A percentile compares a stretch with the other conserved stretches of the same genome.
Conservation (phyloP, 2,329 filamentous ascomycete species). For the Neofusicoccum cordaticola region DNA sequence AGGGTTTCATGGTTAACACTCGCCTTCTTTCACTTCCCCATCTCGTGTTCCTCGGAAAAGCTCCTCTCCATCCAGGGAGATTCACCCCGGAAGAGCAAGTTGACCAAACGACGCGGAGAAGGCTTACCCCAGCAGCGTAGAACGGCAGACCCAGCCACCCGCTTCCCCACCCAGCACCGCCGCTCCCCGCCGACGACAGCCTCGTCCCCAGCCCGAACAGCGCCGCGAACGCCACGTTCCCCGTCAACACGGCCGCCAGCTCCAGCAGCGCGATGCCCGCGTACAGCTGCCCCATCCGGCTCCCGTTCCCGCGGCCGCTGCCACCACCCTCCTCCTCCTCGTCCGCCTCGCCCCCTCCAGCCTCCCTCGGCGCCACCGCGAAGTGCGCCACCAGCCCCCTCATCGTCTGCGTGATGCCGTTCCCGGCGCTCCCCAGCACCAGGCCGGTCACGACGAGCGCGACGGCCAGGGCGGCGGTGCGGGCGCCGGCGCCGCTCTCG, state of each 20-base stretch:
- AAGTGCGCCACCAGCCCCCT: constrained; percentile 12
- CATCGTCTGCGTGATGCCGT: constrained; percentile 15
- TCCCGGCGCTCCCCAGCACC: neutral
- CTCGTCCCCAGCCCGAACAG: neutral
- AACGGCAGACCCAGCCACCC: constrained; percentile 13
- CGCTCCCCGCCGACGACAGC: neutral
- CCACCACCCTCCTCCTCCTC: neutral
- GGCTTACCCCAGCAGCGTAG: constrained; percentile 7
- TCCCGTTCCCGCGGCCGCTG: neutral
- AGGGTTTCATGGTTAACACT: neutral
- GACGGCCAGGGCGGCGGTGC: too few relatives aligned
- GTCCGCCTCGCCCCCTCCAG: neutral
- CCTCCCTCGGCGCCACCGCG: neutral
- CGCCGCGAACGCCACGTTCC: constrained; percentile 9
- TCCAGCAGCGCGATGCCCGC: constrained; percentile 8
- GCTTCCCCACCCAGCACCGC: neutral
- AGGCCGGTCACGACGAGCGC: neutral
- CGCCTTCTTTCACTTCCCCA: neutral
- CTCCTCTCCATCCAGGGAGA: neutral
- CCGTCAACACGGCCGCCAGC: neutral
- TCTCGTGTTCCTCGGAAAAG: neutral
- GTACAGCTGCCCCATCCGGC: neutral
- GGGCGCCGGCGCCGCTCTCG: neutral
- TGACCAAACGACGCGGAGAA: neutral
- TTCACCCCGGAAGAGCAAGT: too few relatives aligned